These are phyloP conservation scores for Epichloe amarillans DNA, from an alignment of 2,329 filamentous ascomycete species.

Conservation along the genomic window DNA sequence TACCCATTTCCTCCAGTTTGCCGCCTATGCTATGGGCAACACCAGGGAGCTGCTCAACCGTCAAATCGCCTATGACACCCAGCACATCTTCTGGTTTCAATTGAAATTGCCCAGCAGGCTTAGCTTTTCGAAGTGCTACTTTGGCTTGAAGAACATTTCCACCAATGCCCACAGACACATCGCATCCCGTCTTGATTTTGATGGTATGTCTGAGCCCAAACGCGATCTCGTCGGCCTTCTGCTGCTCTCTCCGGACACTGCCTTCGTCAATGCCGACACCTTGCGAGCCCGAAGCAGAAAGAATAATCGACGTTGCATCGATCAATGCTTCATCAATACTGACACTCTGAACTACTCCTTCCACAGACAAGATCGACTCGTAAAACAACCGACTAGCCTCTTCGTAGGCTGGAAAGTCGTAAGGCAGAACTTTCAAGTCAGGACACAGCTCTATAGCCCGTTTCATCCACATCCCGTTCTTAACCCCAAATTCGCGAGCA, in stretches of 20 bases:
- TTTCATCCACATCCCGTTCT: slow-evolving; percentile 99
- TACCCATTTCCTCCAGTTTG: slow-evolving; percentile 76
- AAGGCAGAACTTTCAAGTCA: slow-evolving; percentile 77
- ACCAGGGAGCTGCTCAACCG: slow-evolving; percentile 67
- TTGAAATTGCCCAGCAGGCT: slow-evolving; percentile 86
- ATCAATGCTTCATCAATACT: slow-evolving; percentile 92
- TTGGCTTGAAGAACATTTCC: slow-evolving; percentile 85
- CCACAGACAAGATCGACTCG: slow-evolving; percentile 63
- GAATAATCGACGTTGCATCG: slow-evolving; percentile 62
- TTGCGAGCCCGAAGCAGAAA: slow-evolving; percentile 51
- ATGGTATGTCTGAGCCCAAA: slow-evolving; percentile 52
- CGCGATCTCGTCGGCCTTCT: slow-evolving; percentile 58
- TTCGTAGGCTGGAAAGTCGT: slow-evolving; percentile 92
- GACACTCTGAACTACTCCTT: slow-evolving; percentile 83
- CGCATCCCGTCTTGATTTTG: slow-evolving; percentile 63
- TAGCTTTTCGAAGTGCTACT: slow-evolving; percentile 78
- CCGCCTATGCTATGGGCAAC: slow-evolving; percentile 83
- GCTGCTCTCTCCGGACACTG: slow-evolving; percentile 64
- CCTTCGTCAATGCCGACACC: slow-evolving; percentile 51
- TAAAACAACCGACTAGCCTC: slow-evolving; percentile 84
- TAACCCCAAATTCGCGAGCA: slow-evolving; percentile 72
- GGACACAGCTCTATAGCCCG: slow-evolving; percentile 70
- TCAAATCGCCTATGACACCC: slow-evolving; percentile 61
- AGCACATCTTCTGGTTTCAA: slow-evolving; percentile 70
- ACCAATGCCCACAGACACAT: slow-evolving; percentile 87